Conservation (phyloP, 169 alveolate species). For the Cryptosporidium tyzzeri region DNA sequence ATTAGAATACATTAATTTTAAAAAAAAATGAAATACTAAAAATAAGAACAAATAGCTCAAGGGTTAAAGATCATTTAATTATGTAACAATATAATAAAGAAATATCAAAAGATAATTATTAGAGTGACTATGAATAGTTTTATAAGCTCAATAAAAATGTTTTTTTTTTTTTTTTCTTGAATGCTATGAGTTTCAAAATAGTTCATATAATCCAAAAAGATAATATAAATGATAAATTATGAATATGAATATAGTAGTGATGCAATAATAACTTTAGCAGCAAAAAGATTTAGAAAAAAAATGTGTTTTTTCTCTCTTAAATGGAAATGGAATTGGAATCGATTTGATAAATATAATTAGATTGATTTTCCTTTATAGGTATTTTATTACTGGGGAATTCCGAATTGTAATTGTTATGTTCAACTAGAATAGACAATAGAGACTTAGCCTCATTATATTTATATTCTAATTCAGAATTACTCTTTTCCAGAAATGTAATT, state of each 20-base stretch:
- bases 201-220: too few species aligned
- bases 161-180: background rate
- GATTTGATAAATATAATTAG: background rate
- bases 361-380: background rate
- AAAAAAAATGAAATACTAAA: too few species aligned
- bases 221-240: too few species aligned
- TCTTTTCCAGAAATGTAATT: conserved; percentile 8
- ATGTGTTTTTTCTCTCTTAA: too few species aligned
- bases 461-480: conserved; percentile 8
- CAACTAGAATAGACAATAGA: conserved; percentile 18
- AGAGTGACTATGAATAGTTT: background rate
- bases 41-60: too few species aligned
- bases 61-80: background rate
- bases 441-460: conserved; percentile 34
- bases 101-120: too few species aligned
- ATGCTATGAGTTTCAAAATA: background rate
- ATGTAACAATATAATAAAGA: too few species aligned
- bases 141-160: background rate
- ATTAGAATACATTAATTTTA: background rate
- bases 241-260: too few species aligned
- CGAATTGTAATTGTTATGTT: conserved; percentile 1
- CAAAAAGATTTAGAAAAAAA: too few species aligned
- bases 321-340: background rate
- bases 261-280: too few species aligned
- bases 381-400: background rate